Base-by-base conservation (phyloP, 2,329 filamentous ascomycete species). In the Gaeumannomyces sp. region DNA sequence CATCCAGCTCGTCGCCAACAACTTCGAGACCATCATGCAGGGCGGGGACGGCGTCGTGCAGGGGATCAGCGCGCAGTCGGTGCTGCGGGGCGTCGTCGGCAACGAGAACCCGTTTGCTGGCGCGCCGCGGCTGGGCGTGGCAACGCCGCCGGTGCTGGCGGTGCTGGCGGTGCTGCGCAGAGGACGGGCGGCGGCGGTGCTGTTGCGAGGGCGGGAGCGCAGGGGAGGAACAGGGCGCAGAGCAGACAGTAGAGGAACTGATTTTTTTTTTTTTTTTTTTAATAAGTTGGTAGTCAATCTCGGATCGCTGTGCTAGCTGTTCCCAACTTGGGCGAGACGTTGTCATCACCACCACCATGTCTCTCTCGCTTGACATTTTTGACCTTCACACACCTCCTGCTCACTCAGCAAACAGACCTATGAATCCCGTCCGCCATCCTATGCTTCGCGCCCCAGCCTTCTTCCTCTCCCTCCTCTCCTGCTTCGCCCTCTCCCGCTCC, bases 1-100 rank as follows among this genome's bases (percentile, higher is more conserved):
- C 14, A 80, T 86, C 38, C 83, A 86, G 75, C 75, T 84, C n/a
- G 80, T 86, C 75, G 75, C 81, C 11, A 75, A 81, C 35, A 83
- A 79, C 67, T 87, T 80, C 71, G 76, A 77, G 3, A 80, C 79
- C 64, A 76, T 86, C 22, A 80, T 86, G 73, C 81, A 81, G 68
- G 81, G 81, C 45, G 82, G 81, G 0, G 76, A 79, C 64, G 84
- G 84, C 2, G 68, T 76, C 59, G 79, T 86, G 3, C 68, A 73
- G 13, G 83, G 82, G 0, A 79, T 86, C 33, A 78, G 81, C 31
- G 76, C 85, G 2, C 68, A 78, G 59, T 84, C 73, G 4, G 79
- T 86, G 14, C 69, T 80, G 57, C 84, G 72, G 16, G 77, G 80
- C 8, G 80, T 83, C 0, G 76, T 80, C 11, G 81, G 80, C 13